Percentiles rank a stretch among this genome's conserved stretches.
These are phyloP conservation scores for Incumbomyces lentus DNA, from an alignment of 2,329 filamentous ascomycete genomes.

Conservation along the genomic window DNA sequence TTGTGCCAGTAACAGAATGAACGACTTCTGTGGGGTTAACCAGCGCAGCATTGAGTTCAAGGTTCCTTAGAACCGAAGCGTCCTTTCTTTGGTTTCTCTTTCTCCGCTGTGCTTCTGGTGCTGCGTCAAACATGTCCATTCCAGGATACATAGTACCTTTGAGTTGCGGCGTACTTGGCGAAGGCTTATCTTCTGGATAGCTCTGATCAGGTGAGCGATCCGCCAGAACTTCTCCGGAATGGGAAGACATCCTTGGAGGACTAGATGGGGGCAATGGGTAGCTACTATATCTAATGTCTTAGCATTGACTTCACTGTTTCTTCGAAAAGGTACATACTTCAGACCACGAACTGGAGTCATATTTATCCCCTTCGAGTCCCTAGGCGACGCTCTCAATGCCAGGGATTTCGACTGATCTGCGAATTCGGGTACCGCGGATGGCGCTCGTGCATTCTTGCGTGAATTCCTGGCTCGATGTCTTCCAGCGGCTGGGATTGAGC, in stretches of 20 bases:
- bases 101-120: constrained; percentile 38
- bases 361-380: constrained; percentile 11
- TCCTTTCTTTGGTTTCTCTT: constrained; percentile 44
- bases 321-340: constrained; percentile 8
- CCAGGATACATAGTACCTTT: constrained; percentile 42
- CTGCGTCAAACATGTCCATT: constrained; percentile 44
- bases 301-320: not conserved
- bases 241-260: not conserved
- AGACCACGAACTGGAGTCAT: constrained; percentile 13
- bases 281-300: constrained; percentile 14
- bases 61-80: constrained; percentile 32
- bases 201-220: constrained; percentile 5
- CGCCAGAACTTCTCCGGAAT: not conserved
- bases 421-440: not conserved
- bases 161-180: constrained; percentile 24
- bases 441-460: not conserved
- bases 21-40: constrained; percentile 39
- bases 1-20: constrained; percentile 34
- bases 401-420: not conserved
- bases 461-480: not conserved
- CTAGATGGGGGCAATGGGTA: constrained; percentile 9
- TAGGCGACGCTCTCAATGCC: not conserved
- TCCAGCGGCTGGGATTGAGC: not conserved
- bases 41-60: constrained; percentile 35
- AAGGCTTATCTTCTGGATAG: constrained; percentile 7